Conservation (phyloP, 352 stramenopile genomes). For the Phytophthora pistaciae region DNA sequence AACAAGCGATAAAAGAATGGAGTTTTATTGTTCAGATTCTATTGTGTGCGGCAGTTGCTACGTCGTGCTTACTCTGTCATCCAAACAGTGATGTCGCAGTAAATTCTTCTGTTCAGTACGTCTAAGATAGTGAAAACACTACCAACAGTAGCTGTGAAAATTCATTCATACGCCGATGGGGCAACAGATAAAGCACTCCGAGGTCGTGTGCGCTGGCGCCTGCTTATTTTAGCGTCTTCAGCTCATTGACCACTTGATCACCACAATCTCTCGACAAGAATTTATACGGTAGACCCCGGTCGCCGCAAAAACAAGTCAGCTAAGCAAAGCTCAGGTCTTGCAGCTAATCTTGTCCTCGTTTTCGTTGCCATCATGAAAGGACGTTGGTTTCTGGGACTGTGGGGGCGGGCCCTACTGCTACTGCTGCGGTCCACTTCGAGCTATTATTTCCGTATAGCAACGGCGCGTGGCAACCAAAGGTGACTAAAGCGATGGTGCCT, state of each 20-base stretch:
- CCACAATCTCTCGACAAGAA: background rate
- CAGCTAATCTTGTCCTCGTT: constrained; percentile 1
- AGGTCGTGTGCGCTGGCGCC: too few relatives aligned
- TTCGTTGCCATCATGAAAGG: background rate
- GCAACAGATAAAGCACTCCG: too few relatives aligned
- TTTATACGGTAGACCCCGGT: too few relatives aligned
- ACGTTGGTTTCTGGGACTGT: constrained; percentile 10
- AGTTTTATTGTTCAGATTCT: background rate
- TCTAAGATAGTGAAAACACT: background rate
- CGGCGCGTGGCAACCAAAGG: background rate
- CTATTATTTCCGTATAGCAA: background rate
- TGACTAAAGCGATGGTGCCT: constrained; percentile 10
- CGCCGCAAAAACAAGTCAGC: background rate
- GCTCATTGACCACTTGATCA: too few relatives aligned
- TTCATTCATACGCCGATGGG: too few relatives aligned
- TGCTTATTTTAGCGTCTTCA: too few relatives aligned
- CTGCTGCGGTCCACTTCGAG: background rate
- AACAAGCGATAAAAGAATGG: background rate
- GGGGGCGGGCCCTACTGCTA: background rate
- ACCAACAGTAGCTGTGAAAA: too few relatives aligned
- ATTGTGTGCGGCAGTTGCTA: background rate
- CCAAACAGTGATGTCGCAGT: background rate
- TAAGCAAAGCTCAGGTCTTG: background rate
- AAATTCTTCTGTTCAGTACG: background rate
- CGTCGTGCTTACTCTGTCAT: background rate